A percentile compares a stretch with the other conserved stretches of the same genome.
These are phyloP conservation scores for Porpolomopsis calyptriformis DNA, from an alignment of 768 basidiomycete species.

Conservation along the genomic window DNA sequence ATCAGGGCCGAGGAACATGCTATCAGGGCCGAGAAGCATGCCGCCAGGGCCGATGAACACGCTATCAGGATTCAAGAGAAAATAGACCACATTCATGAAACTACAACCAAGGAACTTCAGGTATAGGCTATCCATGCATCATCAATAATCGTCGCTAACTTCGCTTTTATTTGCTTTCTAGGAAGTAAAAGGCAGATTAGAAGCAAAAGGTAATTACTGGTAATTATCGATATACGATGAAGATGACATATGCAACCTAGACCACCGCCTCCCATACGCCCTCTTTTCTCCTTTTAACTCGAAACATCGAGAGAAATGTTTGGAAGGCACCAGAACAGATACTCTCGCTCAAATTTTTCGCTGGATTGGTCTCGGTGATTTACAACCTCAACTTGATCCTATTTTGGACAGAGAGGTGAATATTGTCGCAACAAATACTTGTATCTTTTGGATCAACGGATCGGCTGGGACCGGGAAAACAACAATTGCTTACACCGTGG, in stretches of 20 bases:
- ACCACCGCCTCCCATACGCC: neutral
- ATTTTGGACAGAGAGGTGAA: slow-evolving; percentile 10
- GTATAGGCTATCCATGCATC: neutral
- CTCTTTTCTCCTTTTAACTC: neutral
- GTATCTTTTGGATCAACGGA: neutral
- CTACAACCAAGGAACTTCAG: neutral
- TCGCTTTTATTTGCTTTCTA: neutral
- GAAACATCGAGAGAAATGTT: neutral
- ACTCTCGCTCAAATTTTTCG: neutral
- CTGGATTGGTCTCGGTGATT: neutral
- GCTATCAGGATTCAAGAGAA: neutral
- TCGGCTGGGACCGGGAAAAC: slow-evolving; percentile 13
- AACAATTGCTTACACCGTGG: slow-evolving; percentile 17
- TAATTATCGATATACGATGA: neutral
- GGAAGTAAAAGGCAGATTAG: neutral
- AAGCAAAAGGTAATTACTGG: neutral
- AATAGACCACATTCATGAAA: neutral
- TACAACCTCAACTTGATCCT: neutral
- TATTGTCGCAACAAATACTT: no score
- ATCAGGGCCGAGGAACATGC: no score
- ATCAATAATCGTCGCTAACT: neutral
- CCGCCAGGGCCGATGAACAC: no score
- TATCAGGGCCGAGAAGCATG: no score
- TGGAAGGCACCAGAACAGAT: neutral
- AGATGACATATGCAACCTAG: neutral